phyloP scores from a whole-genome alignment of 2,329 filamentous ascomycete species.

The Pestalotiopsis sp. region DNA sequence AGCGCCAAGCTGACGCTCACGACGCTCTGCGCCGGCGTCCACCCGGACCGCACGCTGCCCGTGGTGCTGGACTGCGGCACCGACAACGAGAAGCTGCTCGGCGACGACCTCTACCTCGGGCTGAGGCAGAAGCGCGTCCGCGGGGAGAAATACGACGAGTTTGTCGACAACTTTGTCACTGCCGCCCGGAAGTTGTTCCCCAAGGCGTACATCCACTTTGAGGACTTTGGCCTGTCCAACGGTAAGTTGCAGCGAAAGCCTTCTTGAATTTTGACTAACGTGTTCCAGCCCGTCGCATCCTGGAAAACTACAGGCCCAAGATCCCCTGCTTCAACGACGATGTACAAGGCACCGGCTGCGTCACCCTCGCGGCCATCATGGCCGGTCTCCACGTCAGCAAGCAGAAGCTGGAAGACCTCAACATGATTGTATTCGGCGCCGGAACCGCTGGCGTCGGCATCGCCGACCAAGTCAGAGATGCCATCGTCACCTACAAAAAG shows the following conservation, averaged over 20 bases:
- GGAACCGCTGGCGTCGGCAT: slow-evolving; percentile 85
- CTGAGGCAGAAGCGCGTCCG: slow-evolving; percentile 66
- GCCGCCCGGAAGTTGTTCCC: slow-evolving; percentile 72
- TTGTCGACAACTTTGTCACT: slow-evolving; percentile 75
- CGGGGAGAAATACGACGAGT: slow-evolving; percentile 74
- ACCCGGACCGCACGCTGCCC: slow-evolving; percentile 75
- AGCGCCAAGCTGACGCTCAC: slow-evolving; percentile 82
- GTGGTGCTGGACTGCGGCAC: slow-evolving; percentile 88
- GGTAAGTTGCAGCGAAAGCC: too few species aligned
- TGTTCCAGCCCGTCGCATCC: slow-evolving; percentile 72
- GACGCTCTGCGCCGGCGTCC: slow-evolving; percentile 84
- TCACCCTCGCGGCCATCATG: slow-evolving; percentile 81
- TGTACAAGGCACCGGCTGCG: slow-evolving; percentile 85
- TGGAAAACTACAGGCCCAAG: slow-evolving; percentile 73
- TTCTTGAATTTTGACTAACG: too few species aligned
- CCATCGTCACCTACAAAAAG: slow-evolving; percentile 68
- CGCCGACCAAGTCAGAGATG: slow-evolving; percentile 80
- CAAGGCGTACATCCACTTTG: slow-evolving; percentile 83
- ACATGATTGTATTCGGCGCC: slow-evolving; percentile 76
- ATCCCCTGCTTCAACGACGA: slow-evolving; percentile 91
- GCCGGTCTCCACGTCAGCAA: slow-evolving; percentile 71
- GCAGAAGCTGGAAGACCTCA: slow-evolving; percentile 66
- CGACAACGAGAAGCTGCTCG: slow-evolving; percentile 73
- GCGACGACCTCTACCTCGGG: slow-evolving; percentile 80
- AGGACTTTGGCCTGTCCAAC: slow-evolving; percentile 82